A percentile compares a stretch with the other conserved stretches of the same genome.
phyloP scores from a whole-genome alignment of 176 grass and related monocot genomes.

The Hordeum vulgare region DNA sequence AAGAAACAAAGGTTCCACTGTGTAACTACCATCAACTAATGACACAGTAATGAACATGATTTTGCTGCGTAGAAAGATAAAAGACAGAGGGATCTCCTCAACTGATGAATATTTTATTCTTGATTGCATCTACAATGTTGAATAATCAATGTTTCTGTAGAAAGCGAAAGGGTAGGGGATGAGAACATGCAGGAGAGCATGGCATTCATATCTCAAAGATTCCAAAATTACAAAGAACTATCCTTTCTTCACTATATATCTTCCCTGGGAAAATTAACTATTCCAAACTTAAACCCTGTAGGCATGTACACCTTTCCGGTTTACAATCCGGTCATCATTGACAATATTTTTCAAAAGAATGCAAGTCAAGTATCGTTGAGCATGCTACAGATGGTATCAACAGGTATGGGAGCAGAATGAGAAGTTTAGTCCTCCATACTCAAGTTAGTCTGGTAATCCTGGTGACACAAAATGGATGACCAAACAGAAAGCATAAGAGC shows the following conservation, averaged over 20 bases:
- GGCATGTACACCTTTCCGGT: constrained; percentile 24
- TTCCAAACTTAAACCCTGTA: constrained; percentile 13
- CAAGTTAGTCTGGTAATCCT: constrained; percentile 30
- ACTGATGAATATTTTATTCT: not conserved
- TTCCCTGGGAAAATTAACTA: constrained; percentile 16
- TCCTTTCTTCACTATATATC: constrained; percentile 20
- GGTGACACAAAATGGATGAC: constrained; percentile 16
- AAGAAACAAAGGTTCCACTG: not conserved
- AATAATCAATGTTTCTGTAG: constrained; percentile 1
- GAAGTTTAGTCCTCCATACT: constrained; percentile 42
- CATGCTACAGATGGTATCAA: constrained; percentile 22
- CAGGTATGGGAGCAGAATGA: constrained; percentile 16
- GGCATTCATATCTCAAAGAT: not conserved
- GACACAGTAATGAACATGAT: not conserved
- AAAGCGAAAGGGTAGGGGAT: constrained; percentile 5
- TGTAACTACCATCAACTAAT: not conserved
- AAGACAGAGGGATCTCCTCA: not conserved
- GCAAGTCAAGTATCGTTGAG: constrained; percentile 24
- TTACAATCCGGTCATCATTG: constrained; percentile 21
- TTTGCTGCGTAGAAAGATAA: not conserved
- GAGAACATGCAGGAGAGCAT: constrained; percentile 11
- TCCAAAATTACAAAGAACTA: constrained; percentile 16
- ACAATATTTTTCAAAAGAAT: constrained; percentile 37
- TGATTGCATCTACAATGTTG: constrained; percentile 26
- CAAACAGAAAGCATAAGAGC: not conserved